Base-by-base conservation (phyloP, 306 rosid species). In the Trifolium pratense region DNA sequence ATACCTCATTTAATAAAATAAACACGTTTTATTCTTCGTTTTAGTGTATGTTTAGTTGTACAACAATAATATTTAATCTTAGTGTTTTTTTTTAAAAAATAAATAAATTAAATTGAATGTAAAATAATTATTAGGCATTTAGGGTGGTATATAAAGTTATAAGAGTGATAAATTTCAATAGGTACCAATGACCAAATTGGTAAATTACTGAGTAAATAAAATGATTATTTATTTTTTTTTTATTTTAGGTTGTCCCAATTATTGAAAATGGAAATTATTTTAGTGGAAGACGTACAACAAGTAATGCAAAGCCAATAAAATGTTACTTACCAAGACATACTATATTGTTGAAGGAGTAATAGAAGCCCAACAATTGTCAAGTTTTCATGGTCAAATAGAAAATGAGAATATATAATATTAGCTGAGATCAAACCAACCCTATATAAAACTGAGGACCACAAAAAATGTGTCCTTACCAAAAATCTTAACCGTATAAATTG, bases 381-480 rank as follows among this genome's bases (percentile, higher is more conserved):
- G 1, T 58, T 36, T 67, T 15, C 46, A 75, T 42, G n/a, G 68
- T 14, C 8, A 31, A 72, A 59, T 6, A 18, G 46, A 26, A 48
- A 79, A 66, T 7, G n/a, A 9, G 55, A 59, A 20, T 45, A 76
- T 23, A 56, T 9, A 39, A 16, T 63, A 66, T 39, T 37, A 74
- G 45, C 60, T 25, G 59, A 67, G 6, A 73, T 56, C 73, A 76
- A 60, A 15, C 53, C 70, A 40, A 73, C 37, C 43, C 46, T 62
- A 51, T 62, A 51, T 21, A 74, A 81, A 78, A 71, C 79, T 68
- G 71, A 26, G 87, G 85, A 80, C 80, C 58, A 64, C 25, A 86
- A 52, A 34, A 75, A 82, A 86, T 73, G 71, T 78, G 80, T 84
- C 75, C 57, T 43, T 61, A 9, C 36, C 36, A 39, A 78, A 84